A percentile compares a stretch with the other conserved stretches of the same genome.
Conservation (phyloP, 2,329 filamentous ascomycete species). For the Alternaria hordeiaustralica region DNA sequence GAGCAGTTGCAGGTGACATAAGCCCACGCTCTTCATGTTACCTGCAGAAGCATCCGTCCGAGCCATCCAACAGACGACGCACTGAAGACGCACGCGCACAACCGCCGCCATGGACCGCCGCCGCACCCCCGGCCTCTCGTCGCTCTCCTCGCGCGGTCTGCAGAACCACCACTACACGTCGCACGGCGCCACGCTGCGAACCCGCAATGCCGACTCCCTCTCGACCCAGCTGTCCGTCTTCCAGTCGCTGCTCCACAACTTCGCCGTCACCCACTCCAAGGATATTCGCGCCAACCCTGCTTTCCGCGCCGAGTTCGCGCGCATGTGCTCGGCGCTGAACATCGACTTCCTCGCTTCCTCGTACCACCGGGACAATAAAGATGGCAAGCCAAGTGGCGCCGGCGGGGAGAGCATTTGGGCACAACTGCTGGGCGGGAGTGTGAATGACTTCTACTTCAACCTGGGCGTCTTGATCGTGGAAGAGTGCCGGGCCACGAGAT, state of each 20-base stretch:
- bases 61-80: not conserved
- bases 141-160: slow-evolving; percentile 64
- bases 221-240: slow-evolving; percentile 95
- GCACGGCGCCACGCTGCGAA: slow-evolving; percentile 87
- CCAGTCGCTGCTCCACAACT: slow-evolving; percentile 92
- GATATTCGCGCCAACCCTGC: slow-evolving; percentile 95
- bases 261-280: slow-evolving; percentile 90
- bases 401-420: slow-evolving; percentile 80
- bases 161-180: slow-evolving; percentile 88
- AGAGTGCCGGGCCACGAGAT: slow-evolving; percentile 82
- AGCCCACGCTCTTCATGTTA: not conserved
- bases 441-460: slow-evolving; percentile 99
- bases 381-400: slow-evolving; percentile 55
- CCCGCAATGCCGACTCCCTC: slow-evolving; percentile 81
- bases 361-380: slow-evolving; percentile 57
- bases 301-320: slow-evolving; percentile 95
- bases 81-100: not conserved
- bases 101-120: slow-evolving; percentile 56
- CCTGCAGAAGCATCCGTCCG: not conserved
- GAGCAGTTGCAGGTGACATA: not conserved
- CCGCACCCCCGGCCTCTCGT: slow-evolving; percentile 87
- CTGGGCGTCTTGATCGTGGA: slow-evolving; percentile 95
- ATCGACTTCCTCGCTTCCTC: slow-evolving; percentile 82
- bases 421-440: slow-evolving; percentile 85
- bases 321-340: slow-evolving; percentile 97